Base-by-base conservation (phyloP, 768 basidiomycete species). In the Termitomyces sp. region DNA sequence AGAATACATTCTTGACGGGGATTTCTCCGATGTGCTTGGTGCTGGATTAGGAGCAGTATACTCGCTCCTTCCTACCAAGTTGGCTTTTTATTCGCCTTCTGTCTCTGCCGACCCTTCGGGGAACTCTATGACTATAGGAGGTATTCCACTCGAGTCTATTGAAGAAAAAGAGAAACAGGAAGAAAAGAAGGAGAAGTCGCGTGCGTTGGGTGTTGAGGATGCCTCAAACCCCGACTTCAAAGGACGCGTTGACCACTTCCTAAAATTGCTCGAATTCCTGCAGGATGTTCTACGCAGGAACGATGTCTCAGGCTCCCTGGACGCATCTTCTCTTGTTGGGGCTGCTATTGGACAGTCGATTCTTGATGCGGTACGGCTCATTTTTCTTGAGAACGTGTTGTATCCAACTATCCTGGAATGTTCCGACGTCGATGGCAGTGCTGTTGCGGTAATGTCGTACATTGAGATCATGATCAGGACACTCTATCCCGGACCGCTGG, bases 1-100 rank as follows among this genome's bases (percentile, higher is more conserved):
- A 19, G 93, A 95, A 67, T 97, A 93, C 67, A 91, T 98, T 51
- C 80, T 97, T 17, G 92, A 96, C 65, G 92, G 94, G n/a, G 96
- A 98, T 70, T 96, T 97, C 68, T 92, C 94, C n/a, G 94, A 98
- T 61, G 96, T 98, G 11, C 82, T 98, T 45, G 93, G 88, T 17
- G 96, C 96, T 3, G 94, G 94, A 16, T 69, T 98, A 11, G 88
- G 93, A 3, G 96, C 96, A 0, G 89, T 96, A 1, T 98, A 96
- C 66, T 97, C 94, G 2, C 72, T 94, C 2, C 76, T 98, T 11
- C 96, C 96, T 0, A 84, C 85, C 19, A 97, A 97, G 71, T 78
- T 98, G 41, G 84, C 83, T 51, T 83, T 97, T 58, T 78, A 76
- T 50, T 72, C 80, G 6, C 75, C 76, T 3, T 63, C 70, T 8